These are phyloP conservation scores for Phaeoacremonium minimum DNA, from an alignment of 2,329 filamentous ascomycete species.

Conservation along the genomic window DNA sequence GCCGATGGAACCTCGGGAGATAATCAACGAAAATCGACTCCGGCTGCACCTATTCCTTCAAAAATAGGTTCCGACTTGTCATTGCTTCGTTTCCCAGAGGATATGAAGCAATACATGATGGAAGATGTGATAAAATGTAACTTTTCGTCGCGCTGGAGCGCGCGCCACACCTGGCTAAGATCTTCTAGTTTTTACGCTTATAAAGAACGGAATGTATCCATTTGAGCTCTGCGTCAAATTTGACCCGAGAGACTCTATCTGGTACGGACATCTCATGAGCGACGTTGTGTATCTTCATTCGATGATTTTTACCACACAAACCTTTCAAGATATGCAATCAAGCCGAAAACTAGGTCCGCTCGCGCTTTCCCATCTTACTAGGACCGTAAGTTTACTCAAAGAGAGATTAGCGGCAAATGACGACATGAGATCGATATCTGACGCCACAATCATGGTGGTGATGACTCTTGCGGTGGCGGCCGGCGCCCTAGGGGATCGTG, in stretches of 20 bases:
- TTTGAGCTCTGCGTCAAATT: slow-evolving; percentile 7
- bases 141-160: slow-evolving; percentile 4
- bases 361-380: slow-evolving; percentile 13
- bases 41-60: not conserved
- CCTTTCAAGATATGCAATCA: slow-evolving; percentile 6
- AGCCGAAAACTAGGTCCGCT: slow-evolving; percentile 3
- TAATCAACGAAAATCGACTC: not conserved
- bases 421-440: slow-evolving; percentile 1
- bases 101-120: slow-evolving; percentile 18
- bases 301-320: slow-evolving; percentile 8
- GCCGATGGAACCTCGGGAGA: too few relatives aligned
- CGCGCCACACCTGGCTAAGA: too few relatives aligned
- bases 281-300: slow-evolving; percentile 11
- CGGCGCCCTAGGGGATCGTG: slow-evolving; percentile 4
- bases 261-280: slow-evolving; percentile 8
- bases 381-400: slow-evolving; percentile 8
- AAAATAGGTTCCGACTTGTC: slow-evolving; percentile 16
- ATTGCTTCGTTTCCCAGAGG: slow-evolving; percentile 17
- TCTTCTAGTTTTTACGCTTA: slow-evolving; percentile 6
- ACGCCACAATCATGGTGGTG: slow-evolving; percentile 9
- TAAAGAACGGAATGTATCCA: slow-evolving; percentile 8
- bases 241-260: slow-evolving; percentile 1
- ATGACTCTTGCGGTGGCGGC: slow-evolving; percentile 7
- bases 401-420: not conserved
- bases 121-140: slow-evolving; percentile 22